Conservation (phyloP, 176 grass and related monocot genomes). For the Stipa capillata region DNA sequence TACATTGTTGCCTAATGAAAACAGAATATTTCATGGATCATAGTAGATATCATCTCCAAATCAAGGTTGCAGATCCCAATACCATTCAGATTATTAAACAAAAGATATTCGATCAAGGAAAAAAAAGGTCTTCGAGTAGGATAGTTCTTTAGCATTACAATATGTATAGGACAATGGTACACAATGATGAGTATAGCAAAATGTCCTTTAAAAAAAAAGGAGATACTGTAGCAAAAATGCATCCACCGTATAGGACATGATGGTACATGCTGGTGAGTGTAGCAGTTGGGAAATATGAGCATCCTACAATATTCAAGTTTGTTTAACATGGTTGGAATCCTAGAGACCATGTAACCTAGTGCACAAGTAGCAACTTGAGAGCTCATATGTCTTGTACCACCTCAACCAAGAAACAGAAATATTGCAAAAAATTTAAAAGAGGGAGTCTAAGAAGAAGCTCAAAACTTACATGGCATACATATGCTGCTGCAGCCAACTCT, state of each 20-base stretch:
- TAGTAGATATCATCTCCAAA: background rate
- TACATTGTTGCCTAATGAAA: background rate
- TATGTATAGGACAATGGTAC: background rate
- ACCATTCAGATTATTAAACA: background rate
- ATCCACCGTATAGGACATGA: no score
- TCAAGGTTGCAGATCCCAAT: background rate
- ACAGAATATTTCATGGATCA: conserved; percentile 9
- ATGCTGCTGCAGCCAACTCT: conserved; percentile 84
- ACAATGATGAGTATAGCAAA: background rate
- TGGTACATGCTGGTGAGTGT: no score
- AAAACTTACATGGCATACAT: conserved; percentile 65
- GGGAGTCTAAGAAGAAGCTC: background rate
- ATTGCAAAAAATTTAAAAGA: background rate
- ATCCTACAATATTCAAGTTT: background rate
- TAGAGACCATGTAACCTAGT: background rate
- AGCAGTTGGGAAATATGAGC: background rate
- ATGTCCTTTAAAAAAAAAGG: no score
- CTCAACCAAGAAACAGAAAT: background rate
- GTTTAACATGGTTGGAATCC: background rate
- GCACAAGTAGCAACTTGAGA: background rate
- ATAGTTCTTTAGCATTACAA: background rate
- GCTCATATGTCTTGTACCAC: background rate
- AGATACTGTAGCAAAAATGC: no score
- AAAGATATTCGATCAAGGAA: background rate
- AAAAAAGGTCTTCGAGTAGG: background rate